Base-by-base conservation (phyloP, 257 asterid genomes). In the Salvia rosmarinus region DNA sequence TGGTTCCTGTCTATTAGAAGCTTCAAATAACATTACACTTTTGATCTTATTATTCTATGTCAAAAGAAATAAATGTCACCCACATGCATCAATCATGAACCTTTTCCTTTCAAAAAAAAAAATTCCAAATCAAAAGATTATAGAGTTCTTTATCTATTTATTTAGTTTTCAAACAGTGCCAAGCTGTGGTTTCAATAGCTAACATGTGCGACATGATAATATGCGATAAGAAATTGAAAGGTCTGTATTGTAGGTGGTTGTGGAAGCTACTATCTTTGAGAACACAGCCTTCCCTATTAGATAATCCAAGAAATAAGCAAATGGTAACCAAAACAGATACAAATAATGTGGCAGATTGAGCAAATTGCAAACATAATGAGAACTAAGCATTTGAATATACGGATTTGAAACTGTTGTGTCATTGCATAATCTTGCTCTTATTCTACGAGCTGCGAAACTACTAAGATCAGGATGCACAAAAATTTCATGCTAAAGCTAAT, bases 21-120 rank as follows among this genome's bases (percentile, higher is more conserved):
- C 65, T 71, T 60, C 70, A 61, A 47, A 7, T 4, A 28, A 23
- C 37, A 32, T 64, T 54, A 50, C 35, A 40, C 58, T 49, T 20
- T 63, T 21, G 25, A 21, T 72, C 55, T 72, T 30, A 71, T 61
- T 62, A 21, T 50, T 62, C 21, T 8, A 50, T 50, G 71, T 23
- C 47, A 72, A 51, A 14, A 50, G 42, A 47, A 47, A 19, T 30
- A 19, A 12, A 34, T 59, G 58, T 35, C 6, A 2, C 37, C 76
- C 63, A 61, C 76, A 61, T 72, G 70, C 42, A 21, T 28, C 64
- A 61, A 49, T 72, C 70, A 71, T 62, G 52, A 20, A 39, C 6
- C 35, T 46, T 13, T 42, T 28, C 4, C 14, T n/a, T n/a, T n/a
- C n/a, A n/a, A n/a, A n/a, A n/a, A n/a, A n/a, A n/a, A n/a, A n/a